Conservation (phyloP, 345 rosid genomes). For the Luvunga scandens region DNA sequence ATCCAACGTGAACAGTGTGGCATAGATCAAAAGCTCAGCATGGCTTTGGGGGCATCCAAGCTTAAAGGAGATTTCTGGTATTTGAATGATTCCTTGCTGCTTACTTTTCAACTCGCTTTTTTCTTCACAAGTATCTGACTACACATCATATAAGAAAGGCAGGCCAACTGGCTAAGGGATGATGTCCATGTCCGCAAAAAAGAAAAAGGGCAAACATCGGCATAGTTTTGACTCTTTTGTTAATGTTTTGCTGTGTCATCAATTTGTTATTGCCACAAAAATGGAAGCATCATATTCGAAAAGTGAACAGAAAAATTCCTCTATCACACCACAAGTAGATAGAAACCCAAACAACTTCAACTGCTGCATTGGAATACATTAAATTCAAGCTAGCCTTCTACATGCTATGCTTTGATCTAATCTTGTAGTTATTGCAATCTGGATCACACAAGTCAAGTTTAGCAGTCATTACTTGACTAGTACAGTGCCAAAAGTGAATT, state of each 20-base stretch:
- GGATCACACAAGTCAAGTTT: background rate
- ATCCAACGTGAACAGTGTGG: background rate
- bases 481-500: no score
- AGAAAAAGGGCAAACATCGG: background rate
- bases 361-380: background rate
- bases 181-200: background rate
- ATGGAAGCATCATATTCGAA: background rate
- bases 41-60: background rate
- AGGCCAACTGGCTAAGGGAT: background rate
- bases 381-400: background rate
- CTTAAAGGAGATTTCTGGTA: slow-evolving; percentile 2
- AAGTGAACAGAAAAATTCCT: slow-evolving; percentile 1
- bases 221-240: background rate
- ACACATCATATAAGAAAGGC: background rate
- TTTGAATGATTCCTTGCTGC: background rate
- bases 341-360: background rate
- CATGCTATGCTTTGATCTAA: background rate
- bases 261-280: background rate
- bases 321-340: background rate
- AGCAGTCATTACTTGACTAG: no score
- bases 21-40: slow-evolving; percentile 1
- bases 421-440: background rate
- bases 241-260: background rate
- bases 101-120: background rate
- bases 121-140: background rate